Percentiles rank a stretch among this genome's conserved stretches.
Conservation (phyloP, 1,139 yeast genomes). For the Pneumocystis wakefieldiae region DNA sequence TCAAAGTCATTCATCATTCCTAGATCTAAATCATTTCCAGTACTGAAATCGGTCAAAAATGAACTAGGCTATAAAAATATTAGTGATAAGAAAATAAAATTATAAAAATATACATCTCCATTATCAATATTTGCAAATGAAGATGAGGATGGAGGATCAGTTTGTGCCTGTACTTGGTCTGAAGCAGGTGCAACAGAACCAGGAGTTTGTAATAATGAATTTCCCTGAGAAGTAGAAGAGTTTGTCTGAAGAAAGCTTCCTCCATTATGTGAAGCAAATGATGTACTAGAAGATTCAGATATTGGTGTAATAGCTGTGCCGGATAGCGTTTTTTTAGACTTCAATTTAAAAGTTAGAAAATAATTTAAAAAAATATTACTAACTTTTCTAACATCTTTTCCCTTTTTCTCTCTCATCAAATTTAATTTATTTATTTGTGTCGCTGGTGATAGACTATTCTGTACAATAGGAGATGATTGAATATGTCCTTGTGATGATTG, state of each 20-base stretch:
- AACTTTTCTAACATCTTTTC: conserved; percentile 20
- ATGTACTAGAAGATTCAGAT: conserved; percentile 28
- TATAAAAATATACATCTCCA: background rate
- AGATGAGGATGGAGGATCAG: background rate
- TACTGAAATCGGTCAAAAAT: conserved; percentile 1
- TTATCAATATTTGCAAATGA: background rate
- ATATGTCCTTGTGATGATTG: conserved; percentile 10
- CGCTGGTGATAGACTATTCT: conserved; percentile 28
- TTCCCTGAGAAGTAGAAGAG: background rate
- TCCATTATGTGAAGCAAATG: conserved; percentile 24
- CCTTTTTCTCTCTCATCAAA: conserved; percentile 29
- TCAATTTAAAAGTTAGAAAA: conserved; percentile 8
- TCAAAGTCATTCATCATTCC: conserved; percentile 13
- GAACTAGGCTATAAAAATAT: background rate
- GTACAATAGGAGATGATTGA: conserved; percentile 25
- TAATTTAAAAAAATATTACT: conserved; percentile 11
- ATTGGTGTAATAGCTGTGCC: conserved; percentile 23
- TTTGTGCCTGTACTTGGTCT: background rate
- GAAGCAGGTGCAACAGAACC: background rate
- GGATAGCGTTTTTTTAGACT: conserved; percentile 12
- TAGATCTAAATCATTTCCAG: conserved; percentile 8
- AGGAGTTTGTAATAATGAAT: background rate
- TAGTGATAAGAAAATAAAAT: background rate
- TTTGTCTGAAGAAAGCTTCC: conserved; percentile 13
- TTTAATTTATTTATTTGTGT: conserved; percentile 32